Evolutionary conservation across 2,329 filamentous ascomycete species (phyloP).

Genomic region (Trichoderma lentiforme): DNA sequence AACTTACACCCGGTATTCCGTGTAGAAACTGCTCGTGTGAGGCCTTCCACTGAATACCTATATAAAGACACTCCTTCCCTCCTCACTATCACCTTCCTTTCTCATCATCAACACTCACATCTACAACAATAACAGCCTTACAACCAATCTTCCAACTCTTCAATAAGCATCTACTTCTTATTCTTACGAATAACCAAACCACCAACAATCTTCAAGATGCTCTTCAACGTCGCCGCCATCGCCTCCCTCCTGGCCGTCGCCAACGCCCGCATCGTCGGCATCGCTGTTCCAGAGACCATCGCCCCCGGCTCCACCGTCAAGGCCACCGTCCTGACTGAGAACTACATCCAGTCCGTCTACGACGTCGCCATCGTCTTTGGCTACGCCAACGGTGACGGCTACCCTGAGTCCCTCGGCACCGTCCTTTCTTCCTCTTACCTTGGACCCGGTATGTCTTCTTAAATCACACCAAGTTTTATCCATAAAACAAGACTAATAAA

Average conservation of each 20-base stretch:
- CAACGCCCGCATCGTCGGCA: constrained; percentile 41
- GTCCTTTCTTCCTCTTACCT: constrained; percentile 34
- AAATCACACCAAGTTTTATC: background rate
- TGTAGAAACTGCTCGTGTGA: background rate
- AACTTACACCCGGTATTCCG: background rate
- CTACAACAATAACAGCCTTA: background rate
- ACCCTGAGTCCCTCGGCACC: constrained; percentile 29
- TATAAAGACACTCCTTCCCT: background rate
- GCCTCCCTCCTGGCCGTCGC: constrained; percentile 26
- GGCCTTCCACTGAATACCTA: background rate
- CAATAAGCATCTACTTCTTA: no score
- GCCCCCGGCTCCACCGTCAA: constrained; percentile 37
- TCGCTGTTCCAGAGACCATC: constrained; percentile 41
- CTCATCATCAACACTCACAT: background rate
- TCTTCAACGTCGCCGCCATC: constrained; percentile 24
- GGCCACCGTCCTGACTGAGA: constrained; percentile 37
- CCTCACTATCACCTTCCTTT: background rate
- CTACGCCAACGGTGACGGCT: constrained; percentile 27
- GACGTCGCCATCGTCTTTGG: constrained; percentile 46
- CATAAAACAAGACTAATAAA: background rate
- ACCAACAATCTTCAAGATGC: constrained; percentile 22
- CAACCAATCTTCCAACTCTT: background rate
- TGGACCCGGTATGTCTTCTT: constrained; percentile 32
- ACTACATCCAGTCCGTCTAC: constrained; percentile 44
- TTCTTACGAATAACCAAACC: background rate